Conservation (phyloP, 179 eudicot genomes). For the Spergularia azorica region DNA sequence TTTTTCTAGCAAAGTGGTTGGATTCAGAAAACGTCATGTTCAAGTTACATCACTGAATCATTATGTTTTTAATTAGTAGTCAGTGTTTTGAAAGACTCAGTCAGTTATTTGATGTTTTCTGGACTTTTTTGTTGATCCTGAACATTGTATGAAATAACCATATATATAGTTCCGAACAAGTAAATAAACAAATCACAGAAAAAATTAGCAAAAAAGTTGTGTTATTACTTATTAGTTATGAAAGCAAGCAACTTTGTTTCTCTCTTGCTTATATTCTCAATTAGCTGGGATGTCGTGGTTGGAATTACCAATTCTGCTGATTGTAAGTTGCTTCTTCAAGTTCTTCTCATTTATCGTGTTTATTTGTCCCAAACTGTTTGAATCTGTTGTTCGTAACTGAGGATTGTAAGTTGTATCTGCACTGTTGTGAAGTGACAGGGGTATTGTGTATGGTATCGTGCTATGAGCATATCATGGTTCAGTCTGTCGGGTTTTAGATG, state of each 20-base stretch:
- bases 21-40: neutral
- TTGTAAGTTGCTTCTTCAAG: conserved; percentile 37
- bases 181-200: neutral
- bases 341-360: neutral
- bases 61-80: neutral
- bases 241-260: conserved; percentile 20
- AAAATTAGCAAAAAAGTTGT: neutral
- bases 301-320: conserved; percentile 34
- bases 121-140: neutral
- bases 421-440: neutral
- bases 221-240: neutral
- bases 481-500: neutral
- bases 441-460: neutral
- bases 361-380: neutral
- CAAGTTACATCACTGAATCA: neutral
- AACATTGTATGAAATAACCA: neutral
- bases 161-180: neutral
- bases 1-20: conserved; percentile 12
- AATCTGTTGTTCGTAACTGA: neutral
- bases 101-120: conserved; percentile 2
- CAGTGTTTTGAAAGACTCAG: neutral
- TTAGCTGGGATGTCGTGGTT: conserved; percentile 19
- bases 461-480: neutral
- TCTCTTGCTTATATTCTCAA: conserved; percentile 17
- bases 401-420: neutral